Evolutionary conservation across 371 early-diverging fungal genomes (phyloP), one percentile per base, ranked within the genome.

Genomic region (Mucor velutinosus): DNA sequence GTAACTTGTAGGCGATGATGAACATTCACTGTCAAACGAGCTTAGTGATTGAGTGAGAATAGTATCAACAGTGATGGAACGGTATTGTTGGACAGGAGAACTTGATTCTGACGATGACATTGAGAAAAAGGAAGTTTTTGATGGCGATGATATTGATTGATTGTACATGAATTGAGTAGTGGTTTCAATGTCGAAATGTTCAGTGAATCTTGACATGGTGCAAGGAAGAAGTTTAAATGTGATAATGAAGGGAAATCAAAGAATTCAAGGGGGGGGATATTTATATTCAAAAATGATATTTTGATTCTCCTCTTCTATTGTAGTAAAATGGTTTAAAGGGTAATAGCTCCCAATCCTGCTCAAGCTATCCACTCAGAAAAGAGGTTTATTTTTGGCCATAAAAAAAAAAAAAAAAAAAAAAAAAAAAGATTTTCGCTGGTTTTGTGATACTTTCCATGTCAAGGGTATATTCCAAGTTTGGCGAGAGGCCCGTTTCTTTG

Each of bases 161-260:
- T 59, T 21, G 37, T 71, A 58, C 6, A 64, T 60, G 37, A 61
- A 53, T 43, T 65, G 66, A 56, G 58, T 56, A 55, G 39, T 14
- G 11, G 19, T 27, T 33, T 53, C 59, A 45, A 71, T 53, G 61
- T 72, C 65, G 58, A 72, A 72, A 45, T 72, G 73, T 58, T 72
- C 73, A 35, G 69, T 72, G 33, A 72, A 72, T 51, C 73, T 60
- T 60, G 72, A 65, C 73, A 72, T 72, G 4, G 32, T 41, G 3
- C 11, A 41, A 67, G 12, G 37, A 56, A 41, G 49, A 39, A n/a
- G 43, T 1, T 30, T 15, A 11, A 49, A 62, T 19, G 49, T 41
- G 33, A 61, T 61, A 33, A 45, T 27, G 27, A 33, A 41, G 37
- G 11, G 7, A 43, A 25, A 45, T 7, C 19, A 45, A 45, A 19